A percentile compares a stretch with the other conserved stretches of the same genome.
phyloP scores from a whole-genome alignment of 495 filamentous ascomycete genomes.

The Neurospora intermedia region DNA sequence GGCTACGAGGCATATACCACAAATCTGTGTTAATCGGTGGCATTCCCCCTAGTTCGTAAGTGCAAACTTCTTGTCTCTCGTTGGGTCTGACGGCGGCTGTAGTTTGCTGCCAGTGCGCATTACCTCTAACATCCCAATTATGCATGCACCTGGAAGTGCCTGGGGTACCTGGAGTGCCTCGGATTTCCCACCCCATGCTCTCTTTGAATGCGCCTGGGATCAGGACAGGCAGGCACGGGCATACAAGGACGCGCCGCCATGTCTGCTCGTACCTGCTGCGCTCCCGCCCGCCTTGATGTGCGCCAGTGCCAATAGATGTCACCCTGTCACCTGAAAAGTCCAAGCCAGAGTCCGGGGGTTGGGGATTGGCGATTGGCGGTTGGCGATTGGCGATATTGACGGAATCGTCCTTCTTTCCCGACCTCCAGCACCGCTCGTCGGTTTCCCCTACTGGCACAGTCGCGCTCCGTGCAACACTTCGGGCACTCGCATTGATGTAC shows the following conservation, averaged over 20 bases:
- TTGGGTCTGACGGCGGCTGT: background rate
- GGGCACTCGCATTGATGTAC: constrained; percentile 3
- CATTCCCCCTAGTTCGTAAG: background rate
- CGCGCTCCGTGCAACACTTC: constrained; percentile 1
- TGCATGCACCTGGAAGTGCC: background rate
- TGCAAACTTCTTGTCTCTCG: background rate
- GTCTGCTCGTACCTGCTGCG: background rate
- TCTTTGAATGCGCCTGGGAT: background rate
- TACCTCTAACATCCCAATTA: background rate
- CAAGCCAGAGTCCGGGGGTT: background rate
- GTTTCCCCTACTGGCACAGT: background rate
- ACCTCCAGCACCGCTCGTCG: background rate
- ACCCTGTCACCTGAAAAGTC: background rate
- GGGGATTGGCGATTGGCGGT: background rate
- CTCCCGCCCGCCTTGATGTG: background rate
- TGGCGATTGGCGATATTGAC: background rate
- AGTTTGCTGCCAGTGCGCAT: background rate
- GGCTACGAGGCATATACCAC: background rate
- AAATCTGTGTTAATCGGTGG: background rate
- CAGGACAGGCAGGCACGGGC: background rate
- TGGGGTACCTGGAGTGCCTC: background rate
- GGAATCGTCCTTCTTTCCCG: background rate
- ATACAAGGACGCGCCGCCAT: background rate
- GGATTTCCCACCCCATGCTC: background rate
- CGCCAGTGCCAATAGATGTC: background rate